Base-by-base conservation (phyloP, 305 asterid species). In the Fraxinus sp. region DNA sequence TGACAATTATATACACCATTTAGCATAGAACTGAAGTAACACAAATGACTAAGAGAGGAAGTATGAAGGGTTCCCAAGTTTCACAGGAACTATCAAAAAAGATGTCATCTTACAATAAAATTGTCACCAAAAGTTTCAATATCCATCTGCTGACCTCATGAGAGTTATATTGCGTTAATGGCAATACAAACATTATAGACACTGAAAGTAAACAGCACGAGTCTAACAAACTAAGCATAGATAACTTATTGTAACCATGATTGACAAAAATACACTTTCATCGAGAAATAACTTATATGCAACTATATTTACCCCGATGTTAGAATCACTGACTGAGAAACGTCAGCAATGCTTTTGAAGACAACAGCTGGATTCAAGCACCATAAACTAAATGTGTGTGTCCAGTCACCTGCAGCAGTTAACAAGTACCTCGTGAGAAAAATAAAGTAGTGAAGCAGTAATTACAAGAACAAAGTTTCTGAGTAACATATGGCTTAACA, bases 361-460 rank as follows among this genome's bases (percentile, higher is more conserved):
- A 95, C 98, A 8, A 93, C 93, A 74, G 99, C 90, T 80, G 99
- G 98, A 90, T 96, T 95, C 90, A 95, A 88, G 95, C 98, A 93
- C 98, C 99, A 95, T 85, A 96, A 84, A 87, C 95, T 93, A 81
- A 92, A 84, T 30, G 90, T 88, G 82, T 84, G 87, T 46, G 86
- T 83, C 95, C 92, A 93, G 82, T 86, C 86, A 87, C 91, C 93
- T 88, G 90, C 88, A 87, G 83, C 81, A 82, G 70, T 85, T 80
- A 66, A 74, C 37, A 77, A 81, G 84, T 52, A 18, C 49, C 84
- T 81, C 72, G 22, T 43, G 74, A 84, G 79, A 78, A 62, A 75
- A 75, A 75, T 62, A 76, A 81, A 76, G 41, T 86, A 68, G 81
- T 83, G 81, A 77, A 82, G 79, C 82, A 62, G 36, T 41, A 37